A percentile compares a stretch with the other conserved stretches of the same genome.
Conservation (phyloP, 140 eudicot species). For the Bidens hawaiensis region DNA sequence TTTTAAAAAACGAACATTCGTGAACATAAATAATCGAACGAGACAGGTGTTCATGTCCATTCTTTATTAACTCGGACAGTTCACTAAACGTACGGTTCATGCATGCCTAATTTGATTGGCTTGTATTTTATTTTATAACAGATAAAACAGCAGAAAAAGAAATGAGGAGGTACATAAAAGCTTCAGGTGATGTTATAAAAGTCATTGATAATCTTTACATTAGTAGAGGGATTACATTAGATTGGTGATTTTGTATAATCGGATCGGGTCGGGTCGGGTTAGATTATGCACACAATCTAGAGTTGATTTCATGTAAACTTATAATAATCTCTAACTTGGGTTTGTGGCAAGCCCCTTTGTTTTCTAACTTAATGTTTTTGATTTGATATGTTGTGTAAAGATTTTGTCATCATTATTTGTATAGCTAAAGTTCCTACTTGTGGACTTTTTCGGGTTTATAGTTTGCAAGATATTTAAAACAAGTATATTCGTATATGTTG, state of each 20-base stretch:
- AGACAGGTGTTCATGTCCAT: too few species aligned
- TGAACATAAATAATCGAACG: too few species aligned
- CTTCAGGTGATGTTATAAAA: constrained; percentile 61
- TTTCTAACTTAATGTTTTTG: not conserved
- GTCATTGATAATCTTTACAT: constrained; percentile 65
- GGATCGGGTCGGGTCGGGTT: constrained; percentile 4
- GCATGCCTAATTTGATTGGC: too few species aligned
- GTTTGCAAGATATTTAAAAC: too few species aligned
- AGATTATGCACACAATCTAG: constrained; percentile 8
- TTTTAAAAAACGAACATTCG: too few species aligned
- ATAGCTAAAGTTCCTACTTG: not conserved
- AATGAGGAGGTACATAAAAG: constrained; percentile 76
- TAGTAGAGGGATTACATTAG: constrained; percentile 58
- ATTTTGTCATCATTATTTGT: constrained; percentile 5
- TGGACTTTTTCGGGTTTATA: too few species aligned
- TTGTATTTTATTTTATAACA: constrained; percentile 17
- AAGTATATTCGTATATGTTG: too few species aligned
- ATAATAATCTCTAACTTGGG: constrained; percentile 15
- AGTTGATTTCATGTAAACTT: constrained; percentile 2
- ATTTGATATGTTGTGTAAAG: constrained; percentile 1
- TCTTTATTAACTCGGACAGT: too few species aligned
- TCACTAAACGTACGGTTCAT: too few species aligned
- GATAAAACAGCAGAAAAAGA: constrained; percentile 73
- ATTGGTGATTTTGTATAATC: constrained; percentile 57
- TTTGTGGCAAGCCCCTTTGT: constrained; percentile 16